A percentile compares a stretch with the other conserved stretches of the same genome.
Evolutionary conservation across 2,329 filamentous ascomycete genomes (phyloP).

Genomic region (Fusarium anthophilum): DNA sequence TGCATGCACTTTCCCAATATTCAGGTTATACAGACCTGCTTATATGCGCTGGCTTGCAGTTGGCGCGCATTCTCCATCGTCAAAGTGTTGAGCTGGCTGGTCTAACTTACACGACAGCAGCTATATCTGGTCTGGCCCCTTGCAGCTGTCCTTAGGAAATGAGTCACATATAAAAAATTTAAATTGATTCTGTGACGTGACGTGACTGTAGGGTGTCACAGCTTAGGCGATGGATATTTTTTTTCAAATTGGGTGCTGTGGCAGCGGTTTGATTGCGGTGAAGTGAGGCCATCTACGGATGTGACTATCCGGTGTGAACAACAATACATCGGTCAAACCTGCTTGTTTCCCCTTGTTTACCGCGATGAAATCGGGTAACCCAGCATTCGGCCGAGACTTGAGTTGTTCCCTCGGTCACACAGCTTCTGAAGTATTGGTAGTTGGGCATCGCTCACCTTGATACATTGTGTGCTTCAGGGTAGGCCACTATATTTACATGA

Average conservation of each 20-base stretch:
- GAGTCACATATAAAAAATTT: constrained; percentile 3
- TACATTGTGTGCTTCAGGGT: not conserved
- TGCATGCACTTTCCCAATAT: constrained; percentile 14
- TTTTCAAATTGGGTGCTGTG: not conserved
- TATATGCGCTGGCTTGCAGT: constrained; percentile 23
- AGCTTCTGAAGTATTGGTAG: not conserved
- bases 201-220: not conserved
- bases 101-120: constrained; percentile 32
- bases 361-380: not conserved
- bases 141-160: constrained; percentile 26
- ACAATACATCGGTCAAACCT: constrained; percentile 9
- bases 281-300: constrained; percentile 30
- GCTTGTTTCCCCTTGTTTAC: not conserved
- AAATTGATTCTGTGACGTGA: constrained; percentile 12
- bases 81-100: constrained; percentile 21
- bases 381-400: not conserved
- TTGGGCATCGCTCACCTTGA: not conserved
- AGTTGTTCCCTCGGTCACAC: not conserved
- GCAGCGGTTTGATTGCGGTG: constrained; percentile 10
- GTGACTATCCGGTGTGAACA: constrained; percentile 3
- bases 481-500: not conserved
- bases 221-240: not conserved
- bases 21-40: constrained; percentile 5
- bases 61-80: constrained; percentile 12
- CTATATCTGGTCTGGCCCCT: constrained; percentile 20